These are phyloP conservation scores for Hypericum androsaemum DNA, from an alignment of 345 rosid genomes.

Conservation along the genomic window DNA sequence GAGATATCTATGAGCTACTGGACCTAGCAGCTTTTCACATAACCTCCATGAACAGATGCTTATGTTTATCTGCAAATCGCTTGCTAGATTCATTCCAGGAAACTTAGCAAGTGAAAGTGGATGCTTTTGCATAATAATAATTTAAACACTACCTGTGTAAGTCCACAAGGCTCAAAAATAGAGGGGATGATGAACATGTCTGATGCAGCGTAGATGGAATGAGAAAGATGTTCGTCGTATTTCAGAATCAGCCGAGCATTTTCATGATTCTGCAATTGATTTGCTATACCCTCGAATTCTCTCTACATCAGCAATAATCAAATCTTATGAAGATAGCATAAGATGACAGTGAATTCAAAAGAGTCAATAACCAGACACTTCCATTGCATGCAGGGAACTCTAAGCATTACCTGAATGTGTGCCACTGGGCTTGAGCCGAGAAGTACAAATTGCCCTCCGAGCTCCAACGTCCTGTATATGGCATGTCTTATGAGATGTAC, in stretches of 20 bases:
- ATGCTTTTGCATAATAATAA: background rate
- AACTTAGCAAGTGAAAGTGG: no score
- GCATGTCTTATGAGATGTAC: constrained; percentile 96
- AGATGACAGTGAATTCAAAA: background rate
- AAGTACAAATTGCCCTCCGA: constrained; percentile 91
- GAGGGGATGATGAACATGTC: constrained; percentile 95
- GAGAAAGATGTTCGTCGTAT: constrained; percentile 87
- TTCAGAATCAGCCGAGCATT: constrained; percentile 65
- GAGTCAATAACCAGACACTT: background rate
- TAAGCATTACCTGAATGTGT: constrained; percentile 63
- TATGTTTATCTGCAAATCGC: no score
- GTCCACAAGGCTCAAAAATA: constrained; percentile 97
- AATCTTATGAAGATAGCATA: background rate
- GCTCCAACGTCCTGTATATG: constrained; percentile 75
- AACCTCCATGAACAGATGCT: no score
- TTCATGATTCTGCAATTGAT: constrained; percentile 56
- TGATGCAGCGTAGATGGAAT: constrained; percentile 71
- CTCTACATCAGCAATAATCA: constrained; percentile 33
- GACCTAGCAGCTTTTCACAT: no score
- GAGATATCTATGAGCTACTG: no score
- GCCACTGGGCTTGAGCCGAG: constrained; percentile 96
- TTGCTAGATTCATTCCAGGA: no score
- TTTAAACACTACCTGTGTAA: constrained; percentile 63
- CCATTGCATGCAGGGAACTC: background rate
- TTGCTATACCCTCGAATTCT: constrained; percentile 82